Percentiles rank a stretch among this genome's conserved stretches.
Conservation (phyloP, 2,329 filamentous ascomycete genomes). For the Aspergillus latus region DNA sequence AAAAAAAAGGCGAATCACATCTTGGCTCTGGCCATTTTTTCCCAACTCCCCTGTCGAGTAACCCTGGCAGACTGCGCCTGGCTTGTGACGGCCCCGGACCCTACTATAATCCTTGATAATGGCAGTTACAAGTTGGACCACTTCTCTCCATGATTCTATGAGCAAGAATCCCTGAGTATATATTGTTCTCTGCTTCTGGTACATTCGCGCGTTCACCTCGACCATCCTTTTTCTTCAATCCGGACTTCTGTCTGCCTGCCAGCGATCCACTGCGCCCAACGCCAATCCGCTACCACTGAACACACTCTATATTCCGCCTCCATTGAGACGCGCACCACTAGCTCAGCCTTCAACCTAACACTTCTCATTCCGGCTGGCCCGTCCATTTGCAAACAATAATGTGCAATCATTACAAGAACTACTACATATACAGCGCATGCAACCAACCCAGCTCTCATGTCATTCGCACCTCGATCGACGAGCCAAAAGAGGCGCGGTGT, state of each 20-base stretch:
- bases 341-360: neutral
- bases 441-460: conserved; percentile 69
- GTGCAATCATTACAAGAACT: conserved; percentile 70
- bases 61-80: conserved; percentile 18
- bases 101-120: conserved; percentile 17
- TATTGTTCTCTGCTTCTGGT: conserved; percentile 15
- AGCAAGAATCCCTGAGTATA: conserved; percentile 13
- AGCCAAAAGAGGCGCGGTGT: conserved; percentile 60
- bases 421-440: conserved; percentile 73
- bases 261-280: neutral
- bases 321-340: neutral
- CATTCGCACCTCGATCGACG: conserved; percentile 68
- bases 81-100: conserved; percentile 24
- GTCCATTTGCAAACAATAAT: conserved; percentile 36
- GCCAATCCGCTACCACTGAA: neutral
- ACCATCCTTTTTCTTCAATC: neutral
- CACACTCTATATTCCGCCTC: neutral
- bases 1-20: conserved; percentile 11
- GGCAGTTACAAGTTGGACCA: conserved; percentile 18
- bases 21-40: neutral
- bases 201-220: conserved; percentile 1
- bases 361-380: neutral
- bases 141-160: conserved; percentile 20
- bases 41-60: conserved; percentile 17
- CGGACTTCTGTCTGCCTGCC: neutral